Conservation (phyloP, 257 asterid species). For the Capsicum rhomboideum region DNA sequence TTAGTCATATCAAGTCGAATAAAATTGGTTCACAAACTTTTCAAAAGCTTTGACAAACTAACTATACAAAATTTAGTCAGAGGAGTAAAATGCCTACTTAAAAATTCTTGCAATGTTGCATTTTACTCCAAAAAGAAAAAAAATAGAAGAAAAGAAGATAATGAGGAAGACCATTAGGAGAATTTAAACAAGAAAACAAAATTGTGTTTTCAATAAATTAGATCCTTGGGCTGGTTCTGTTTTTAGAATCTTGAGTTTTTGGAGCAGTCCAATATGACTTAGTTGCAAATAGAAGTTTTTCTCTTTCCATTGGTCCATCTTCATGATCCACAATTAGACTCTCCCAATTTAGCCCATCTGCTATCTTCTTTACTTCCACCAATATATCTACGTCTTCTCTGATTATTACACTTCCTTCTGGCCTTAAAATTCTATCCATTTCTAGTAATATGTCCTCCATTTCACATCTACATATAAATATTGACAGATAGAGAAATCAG, state of each 20-base stretch:
- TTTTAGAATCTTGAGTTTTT: constrained; percentile 6
- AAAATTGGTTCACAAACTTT: neutral
- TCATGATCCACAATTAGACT: constrained; percentile 76
- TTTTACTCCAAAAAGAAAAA: neutral
- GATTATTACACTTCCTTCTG: constrained; percentile 73
- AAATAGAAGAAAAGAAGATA: neutral
- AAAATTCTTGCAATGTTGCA: neutral
- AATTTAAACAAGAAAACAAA: neutral
- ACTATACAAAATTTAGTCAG: neutral
- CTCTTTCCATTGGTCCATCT: constrained; percentile 70
- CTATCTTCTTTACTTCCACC: constrained; percentile 60
- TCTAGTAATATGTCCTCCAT: constrained; percentile 72
- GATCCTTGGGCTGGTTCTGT: neutral
- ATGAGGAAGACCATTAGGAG: neutral
- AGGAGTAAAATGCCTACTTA: neutral
- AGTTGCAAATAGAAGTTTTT: constrained; percentile 66
- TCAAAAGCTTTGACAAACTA: neutral
- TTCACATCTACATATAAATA: constrained; percentile 41
- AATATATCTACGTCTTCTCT: constrained; percentile 66
- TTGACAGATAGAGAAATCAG: neutral
- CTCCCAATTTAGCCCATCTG: constrained; percentile 67
- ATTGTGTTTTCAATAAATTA: neutral
- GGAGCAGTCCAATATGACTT: constrained; percentile 78
- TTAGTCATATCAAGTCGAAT: neutral
- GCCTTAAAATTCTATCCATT: constrained; percentile 70